phyloP scores from a whole-genome alignment of 139 green algal species.

The Penium margaritaceum region DNA sequence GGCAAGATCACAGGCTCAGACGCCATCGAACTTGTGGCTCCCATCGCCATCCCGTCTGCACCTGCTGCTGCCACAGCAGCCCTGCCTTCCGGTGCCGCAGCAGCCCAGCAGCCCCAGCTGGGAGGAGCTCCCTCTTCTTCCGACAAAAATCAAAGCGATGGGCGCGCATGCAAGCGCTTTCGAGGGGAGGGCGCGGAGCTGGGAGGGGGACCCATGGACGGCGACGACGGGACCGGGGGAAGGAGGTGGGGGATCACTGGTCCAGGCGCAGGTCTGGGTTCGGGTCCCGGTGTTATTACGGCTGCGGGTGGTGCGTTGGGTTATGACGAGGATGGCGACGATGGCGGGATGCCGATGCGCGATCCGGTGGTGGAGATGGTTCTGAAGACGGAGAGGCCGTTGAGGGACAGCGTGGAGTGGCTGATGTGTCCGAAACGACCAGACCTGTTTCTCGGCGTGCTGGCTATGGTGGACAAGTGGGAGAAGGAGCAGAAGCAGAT shows the following conservation, averaged over 20 bases:
- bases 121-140: too few relatives aligned
- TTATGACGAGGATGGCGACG: too few relatives aligned
- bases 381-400: slow-evolving; percentile 17
- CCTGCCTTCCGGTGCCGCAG: background rate
- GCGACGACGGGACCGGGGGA: background rate
- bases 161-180: too few relatives aligned
- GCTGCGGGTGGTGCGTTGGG: too few relatives aligned
- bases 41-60: background rate
- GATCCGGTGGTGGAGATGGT: too few relatives aligned
- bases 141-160: too few relatives aligned
- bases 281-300: too few relatives aligned
- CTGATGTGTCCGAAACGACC: slow-evolving; percentile 14
- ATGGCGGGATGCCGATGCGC: too few relatives aligned
- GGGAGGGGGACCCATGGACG: background rate
- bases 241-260: background rate
- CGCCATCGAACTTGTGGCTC: slow-evolving; percentile 26
- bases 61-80: background rate
- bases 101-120: background rate
- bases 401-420: slow-evolving; percentile 30
- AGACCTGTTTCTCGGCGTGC: slow-evolving; percentile 6
- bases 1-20: slow-evolving; percentile 15
- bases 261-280: too few relatives aligned
- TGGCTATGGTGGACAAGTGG: slow-evolving; percentile 25
- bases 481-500: slow-evolving; percentile 34
- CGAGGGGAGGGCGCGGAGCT: background rate